Percentiles rank a stretch among this genome's conserved stretches.
Conservation (phyloP, 257 asterid species). For the Fraxinus americana region DNA sequence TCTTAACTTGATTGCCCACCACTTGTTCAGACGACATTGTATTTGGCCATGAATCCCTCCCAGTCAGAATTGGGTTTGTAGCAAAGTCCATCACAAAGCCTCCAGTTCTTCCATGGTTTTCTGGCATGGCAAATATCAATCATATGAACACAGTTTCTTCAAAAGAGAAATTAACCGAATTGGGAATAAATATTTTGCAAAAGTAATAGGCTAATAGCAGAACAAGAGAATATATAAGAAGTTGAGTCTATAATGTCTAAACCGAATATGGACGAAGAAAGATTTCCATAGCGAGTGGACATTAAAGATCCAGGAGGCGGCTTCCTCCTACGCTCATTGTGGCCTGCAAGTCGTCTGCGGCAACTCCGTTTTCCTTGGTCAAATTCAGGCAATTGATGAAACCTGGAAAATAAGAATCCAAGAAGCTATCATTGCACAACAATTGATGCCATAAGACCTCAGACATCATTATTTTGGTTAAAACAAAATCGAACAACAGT, state of each 20-base stretch:
- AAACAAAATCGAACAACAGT: neutral
- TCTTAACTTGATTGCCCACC: constrained; percentile 39
- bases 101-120: constrained; percentile 52
- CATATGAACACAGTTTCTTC: neutral
- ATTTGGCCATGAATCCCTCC: constrained; percentile 52
- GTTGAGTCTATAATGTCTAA: constrained; percentile 30
- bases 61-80: constrained; percentile 40
- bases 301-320: constrained; percentile 62
- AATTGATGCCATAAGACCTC: neutral
- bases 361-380: constrained; percentile 95
- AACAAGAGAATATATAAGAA: neutral
- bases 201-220: constrained; percentile 5
- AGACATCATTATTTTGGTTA: neutral
- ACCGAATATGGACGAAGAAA: constrained; percentile 60
- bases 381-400: constrained; percentile 83
- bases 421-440: constrained; percentile 24
- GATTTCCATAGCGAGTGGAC: constrained; percentile 61
- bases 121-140: constrained; percentile 44
- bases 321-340: constrained; percentile 91
- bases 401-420: constrained; percentile 54
- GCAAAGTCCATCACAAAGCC: constrained; percentile 78
- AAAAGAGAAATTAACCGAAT: neutral
- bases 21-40: constrained; percentile 39
- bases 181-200: neutral
- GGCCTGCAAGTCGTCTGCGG: constrained; percentile 94